phyloP scores from a whole-genome alignment of 495 filamentous ascomycete genomes.

The Immersiella caudata region DNA sequence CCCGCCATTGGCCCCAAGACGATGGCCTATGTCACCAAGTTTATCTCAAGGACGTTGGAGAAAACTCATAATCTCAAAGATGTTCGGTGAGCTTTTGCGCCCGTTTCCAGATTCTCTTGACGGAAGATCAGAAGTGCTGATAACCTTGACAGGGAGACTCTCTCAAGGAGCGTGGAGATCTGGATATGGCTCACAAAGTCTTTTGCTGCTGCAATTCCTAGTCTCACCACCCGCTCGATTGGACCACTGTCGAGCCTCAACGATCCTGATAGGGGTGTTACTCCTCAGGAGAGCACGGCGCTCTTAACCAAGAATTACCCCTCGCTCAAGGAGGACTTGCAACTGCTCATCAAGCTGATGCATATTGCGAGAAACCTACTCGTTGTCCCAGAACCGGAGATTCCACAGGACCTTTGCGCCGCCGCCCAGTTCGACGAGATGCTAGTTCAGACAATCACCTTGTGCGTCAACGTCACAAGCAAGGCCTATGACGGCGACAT shows the following conservation, averaged over 20 bases:
- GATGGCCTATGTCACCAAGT: slow-evolving; percentile 51
- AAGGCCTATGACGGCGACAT: slow-evolving; percentile 87
- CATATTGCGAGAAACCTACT: slow-evolving; percentile 84
- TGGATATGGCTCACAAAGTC: slow-evolving; percentile 65
- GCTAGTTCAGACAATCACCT: slow-evolving; percentile 78
- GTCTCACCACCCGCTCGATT: slow-evolving; percentile 42
- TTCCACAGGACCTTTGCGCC: slow-evolving; percentile 84
- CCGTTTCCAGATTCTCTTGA: neutral
- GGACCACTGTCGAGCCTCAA: slow-evolving; percentile 38
- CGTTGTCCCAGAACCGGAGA: slow-evolving; percentile 69
- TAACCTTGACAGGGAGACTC: slow-evolving; percentile 47
- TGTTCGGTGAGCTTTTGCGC: slow-evolving; percentile 47
- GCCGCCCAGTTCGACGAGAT: slow-evolving; percentile 76
- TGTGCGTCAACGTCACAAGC: slow-evolving; percentile 85
- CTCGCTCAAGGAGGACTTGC: slow-evolving; percentile 76
- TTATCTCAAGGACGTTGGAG: slow-evolving; percentile 55
- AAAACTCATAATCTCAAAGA: slow-evolving; percentile 56
- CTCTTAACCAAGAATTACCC: slow-evolving; percentile 80
- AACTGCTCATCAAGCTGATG: slow-evolving; percentile 81
- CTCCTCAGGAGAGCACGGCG: slow-evolving; percentile 60
- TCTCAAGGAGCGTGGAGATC: slow-evolving; percentile 62
- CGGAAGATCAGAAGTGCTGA: slow-evolving; percentile 19
- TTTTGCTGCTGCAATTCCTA: slow-evolving; percentile 44
- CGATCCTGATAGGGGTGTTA: slow-evolving; percentile 56
- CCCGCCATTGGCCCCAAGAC: slow-evolving; percentile 52